Base-by-base conservation (phyloP, 2,329 filamentous ascomycete genomes). In the Fusarium nelsonii region DNA sequence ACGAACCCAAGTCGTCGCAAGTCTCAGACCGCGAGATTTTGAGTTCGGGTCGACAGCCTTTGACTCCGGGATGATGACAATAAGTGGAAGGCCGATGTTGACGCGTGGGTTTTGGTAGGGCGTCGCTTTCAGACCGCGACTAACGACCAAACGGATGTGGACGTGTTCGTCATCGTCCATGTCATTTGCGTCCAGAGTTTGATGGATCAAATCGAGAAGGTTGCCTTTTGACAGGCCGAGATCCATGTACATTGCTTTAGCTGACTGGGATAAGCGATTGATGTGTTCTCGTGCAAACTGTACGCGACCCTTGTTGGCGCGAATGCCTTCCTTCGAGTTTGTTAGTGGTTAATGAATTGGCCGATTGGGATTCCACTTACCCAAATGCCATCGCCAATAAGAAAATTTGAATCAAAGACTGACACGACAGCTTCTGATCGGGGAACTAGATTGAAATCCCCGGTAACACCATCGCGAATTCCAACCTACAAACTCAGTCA, bases 41-140 rank as follows among this genome's bases (percentile, higher is more conserved):
- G 60, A 63, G 12, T 4, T 39, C 5, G 60, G 60, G 4, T 63
- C 60, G 6, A 63, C 60, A 0, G 60, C 60, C 4, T 63, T 63
- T 0, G 58, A 63, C 5, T 63, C 60, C 0, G 60, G 58, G 5
- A 63, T 63, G 8, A 63, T 63, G 15, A 63, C 60, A 0, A 63
- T 63, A 0, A 63, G 33, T 0, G 60, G 60, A 0, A 63, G 60
- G 0, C 60, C 60, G 1, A 63, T 63, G 8, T 63, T 63, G 11
- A 63, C 60, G 0, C 39, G 34, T 0, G 60, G 60, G 1, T 63
- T 63, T 6, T 63, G 60, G 1, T 63, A 63, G 0, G 60, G 60
- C 0, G 60, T 63, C 1, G 60, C 37, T 2, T 63, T 63, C 0
- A 63, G n/a, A 0, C 60, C 60, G 0, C 60, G 60, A 2, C 60